Evolutionary conservation across 225 moss, liverwort and hornwort species (phyloP).

Genomic region (Polytrichum formosum): DNA sequence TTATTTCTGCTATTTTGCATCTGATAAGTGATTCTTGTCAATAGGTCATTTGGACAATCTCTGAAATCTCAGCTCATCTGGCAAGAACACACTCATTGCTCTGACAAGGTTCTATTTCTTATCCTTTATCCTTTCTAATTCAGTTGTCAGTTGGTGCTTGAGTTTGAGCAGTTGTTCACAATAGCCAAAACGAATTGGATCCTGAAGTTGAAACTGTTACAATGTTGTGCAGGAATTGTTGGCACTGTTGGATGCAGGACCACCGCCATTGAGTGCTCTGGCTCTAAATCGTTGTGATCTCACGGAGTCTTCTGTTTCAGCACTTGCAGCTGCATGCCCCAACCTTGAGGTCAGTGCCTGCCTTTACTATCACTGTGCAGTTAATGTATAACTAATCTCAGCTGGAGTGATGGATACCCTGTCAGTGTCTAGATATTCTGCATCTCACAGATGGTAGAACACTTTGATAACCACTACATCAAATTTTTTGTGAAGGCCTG

Average conservation of each 20-base stretch:
- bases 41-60: conserved; percentile 74
- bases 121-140: no score
- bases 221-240: conserved; percentile 52
- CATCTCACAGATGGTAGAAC: no score
- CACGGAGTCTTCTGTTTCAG: conserved; percentile 55
- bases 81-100: conserved; percentile 72
- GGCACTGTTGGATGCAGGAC: conserved; percentile 64
- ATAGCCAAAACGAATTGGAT: no score
- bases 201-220: conserved; percentile 13
- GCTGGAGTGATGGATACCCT: no score
- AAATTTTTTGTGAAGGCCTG: no score
- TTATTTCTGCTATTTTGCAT: conserved; percentile 1
- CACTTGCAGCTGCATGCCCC: conserved; percentile 63
- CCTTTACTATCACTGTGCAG: no score
- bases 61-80: conserved; percentile 73
- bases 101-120: conserved; percentile 48
- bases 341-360: conserved; percentile 56
- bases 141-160: no score
- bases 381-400: no score
- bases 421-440: no score
- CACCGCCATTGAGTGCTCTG: conserved; percentile 71
- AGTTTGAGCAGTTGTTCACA: no score
- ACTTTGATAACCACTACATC: no score
- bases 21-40: conserved; percentile 15
- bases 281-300: conserved; percentile 74